Conservation (phyloP, 441 rosid species). For the Adansonia gregorii region DNA sequence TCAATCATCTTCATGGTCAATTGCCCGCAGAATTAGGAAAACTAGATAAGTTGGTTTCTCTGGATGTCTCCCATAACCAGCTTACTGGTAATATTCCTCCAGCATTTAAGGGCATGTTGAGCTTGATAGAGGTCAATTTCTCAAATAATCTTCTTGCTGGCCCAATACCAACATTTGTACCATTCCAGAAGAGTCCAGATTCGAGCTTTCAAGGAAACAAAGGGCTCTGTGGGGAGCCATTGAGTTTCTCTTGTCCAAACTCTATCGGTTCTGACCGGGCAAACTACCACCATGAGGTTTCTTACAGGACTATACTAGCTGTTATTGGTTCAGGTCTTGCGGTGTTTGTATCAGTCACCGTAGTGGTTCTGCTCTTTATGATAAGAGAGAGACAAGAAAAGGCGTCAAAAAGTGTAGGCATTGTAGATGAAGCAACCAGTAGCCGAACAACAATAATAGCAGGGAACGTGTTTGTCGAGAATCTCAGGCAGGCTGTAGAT, state of each 20-base stretch:
- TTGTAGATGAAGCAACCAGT: conserved; percentile 47
- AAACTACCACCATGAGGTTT: conserved; percentile 74
- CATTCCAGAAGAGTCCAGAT: conserved; percentile 85
- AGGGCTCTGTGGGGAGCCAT: conserved; percentile 92
- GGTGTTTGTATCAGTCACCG: conserved; percentile 77
- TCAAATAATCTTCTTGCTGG: conserved; percentile 79
- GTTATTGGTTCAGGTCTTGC: conserved; percentile 91
- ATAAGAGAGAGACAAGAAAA: conserved; percentile 96
- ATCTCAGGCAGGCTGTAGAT: conserved; percentile 88
- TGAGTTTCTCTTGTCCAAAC: conserved; percentile 58
- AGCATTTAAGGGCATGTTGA: conserved; percentile 79
- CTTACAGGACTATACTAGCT: conserved; percentile 78
- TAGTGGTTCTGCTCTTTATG: conserved; percentile 89
- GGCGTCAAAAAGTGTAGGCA: conserved; percentile 54
- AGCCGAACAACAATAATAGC: conserved; percentile 68
- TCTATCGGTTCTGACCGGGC: conserved; percentile 43
- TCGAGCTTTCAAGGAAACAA: conserved; percentile 80
- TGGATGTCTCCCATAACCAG: conserved; percentile 88
- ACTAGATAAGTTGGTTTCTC: conserved; percentile 89
- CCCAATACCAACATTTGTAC: conserved; percentile 71
- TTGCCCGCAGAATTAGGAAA: conserved; percentile 85
- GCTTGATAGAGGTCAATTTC: conserved; percentile 94
- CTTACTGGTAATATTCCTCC: conserved; percentile 78
- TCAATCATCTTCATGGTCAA: conserved; percentile 82
- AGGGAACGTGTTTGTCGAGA: conserved; percentile 80